Evolutionary conservation across 371 early-diverging fungal genomes (phyloP), one percentile per base, ranked within the genome.

Genomic region (Apophysomyces trapeziformis): DNA sequence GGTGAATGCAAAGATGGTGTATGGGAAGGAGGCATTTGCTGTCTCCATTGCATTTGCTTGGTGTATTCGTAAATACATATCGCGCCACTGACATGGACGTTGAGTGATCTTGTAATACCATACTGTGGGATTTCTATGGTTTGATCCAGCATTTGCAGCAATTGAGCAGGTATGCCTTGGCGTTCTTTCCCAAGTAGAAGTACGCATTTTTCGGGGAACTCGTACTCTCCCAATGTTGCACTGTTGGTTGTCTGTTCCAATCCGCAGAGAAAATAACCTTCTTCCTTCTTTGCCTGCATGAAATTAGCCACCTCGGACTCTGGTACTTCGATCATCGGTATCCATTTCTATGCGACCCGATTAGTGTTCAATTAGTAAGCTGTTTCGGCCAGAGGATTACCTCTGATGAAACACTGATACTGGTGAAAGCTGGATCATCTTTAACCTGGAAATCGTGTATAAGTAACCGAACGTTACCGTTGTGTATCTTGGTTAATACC

Each of bases 181-280:
- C 72, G 63, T 67, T 89, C 89, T 45, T 82, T 80, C 38, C 84
- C 90, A 6, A 89, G 62, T 11, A 90, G 61, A 18, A 89, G 58
- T 0, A 87, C 76, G 44, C 80, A 78, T 65, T 85, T 84, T 54
- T 81, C 75, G 1, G 89, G 90, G 58, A 89, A 89, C 38, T 72
- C 72, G 58, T 79, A 88, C 13, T 73, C 73, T 38, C 84, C 82
- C 38, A 90, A 61, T 7, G 75, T 74, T 6, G 82, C 82, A 64
- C 86, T 86, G 9, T 70, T 80, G 5, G 86, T 86, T 0, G 88
- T 88, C 71, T 90, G 90, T 65, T 90, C 90, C n/a, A 90, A 67
- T 21, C 88, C 90, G 54, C 87, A 78, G n/a, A 89, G 61, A 1
- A 78, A 63, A 57, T 88, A 90, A 5, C 89, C 89, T 64, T 81